Conservation (phyloP, 2,329 filamentous ascomycete genomes). For the Celoporthe dispersa region DNA sequence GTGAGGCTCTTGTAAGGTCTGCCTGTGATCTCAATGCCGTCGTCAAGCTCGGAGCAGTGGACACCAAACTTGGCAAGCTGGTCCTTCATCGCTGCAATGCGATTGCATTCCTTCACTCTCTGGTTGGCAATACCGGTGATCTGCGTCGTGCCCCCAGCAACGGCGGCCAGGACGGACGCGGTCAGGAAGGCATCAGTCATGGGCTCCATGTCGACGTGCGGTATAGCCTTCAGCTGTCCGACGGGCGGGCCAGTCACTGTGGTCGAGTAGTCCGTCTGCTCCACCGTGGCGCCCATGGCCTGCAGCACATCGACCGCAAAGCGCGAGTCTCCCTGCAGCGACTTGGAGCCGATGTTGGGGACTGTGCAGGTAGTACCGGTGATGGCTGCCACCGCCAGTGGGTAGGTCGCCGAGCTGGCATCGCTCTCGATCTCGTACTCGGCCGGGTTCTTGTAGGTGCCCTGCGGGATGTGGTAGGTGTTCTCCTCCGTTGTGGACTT, state of each 20-base stretch:
- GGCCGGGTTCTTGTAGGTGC: conserved; percentile 78
- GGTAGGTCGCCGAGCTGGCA: conserved; percentile 96
- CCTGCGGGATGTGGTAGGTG: conserved; percentile 92
- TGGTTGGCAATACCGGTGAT: conserved; percentile 98
- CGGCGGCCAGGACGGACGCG: conserved; percentile 88
- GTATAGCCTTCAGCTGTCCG: conserved; percentile 74
- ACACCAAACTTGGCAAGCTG: conserved; percentile 95
- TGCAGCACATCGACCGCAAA: conserved; percentile 89
- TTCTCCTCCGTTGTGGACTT: conserved; percentile 79
- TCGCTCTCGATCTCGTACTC: conserved; percentile 96
- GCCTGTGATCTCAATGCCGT: conserved; percentile 81
- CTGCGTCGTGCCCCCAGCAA: conserved; percentile 79
- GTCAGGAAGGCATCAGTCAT: conserved; percentile 99
- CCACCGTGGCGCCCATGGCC: conserved; percentile 92
- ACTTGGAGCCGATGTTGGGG: conserved; percentile 91
- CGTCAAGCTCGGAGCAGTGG: conserved; percentile 82
- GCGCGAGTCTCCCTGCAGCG: conserved; percentile 90
- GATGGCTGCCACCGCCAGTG: conserved; percentile 90
- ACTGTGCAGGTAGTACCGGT: conserved; percentile 95
- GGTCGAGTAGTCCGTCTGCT: conserved; percentile 83
- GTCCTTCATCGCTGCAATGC: conserved; percentile 93
- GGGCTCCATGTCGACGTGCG: conserved; percentile 94
- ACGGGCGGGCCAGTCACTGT: conserved; percentile 87
- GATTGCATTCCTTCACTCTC: conserved; percentile 96
- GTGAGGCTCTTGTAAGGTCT: conserved; percentile 51